Base-by-base conservation (phyloP, 169 alveolate species). In the Eimeria maxima region DNA sequence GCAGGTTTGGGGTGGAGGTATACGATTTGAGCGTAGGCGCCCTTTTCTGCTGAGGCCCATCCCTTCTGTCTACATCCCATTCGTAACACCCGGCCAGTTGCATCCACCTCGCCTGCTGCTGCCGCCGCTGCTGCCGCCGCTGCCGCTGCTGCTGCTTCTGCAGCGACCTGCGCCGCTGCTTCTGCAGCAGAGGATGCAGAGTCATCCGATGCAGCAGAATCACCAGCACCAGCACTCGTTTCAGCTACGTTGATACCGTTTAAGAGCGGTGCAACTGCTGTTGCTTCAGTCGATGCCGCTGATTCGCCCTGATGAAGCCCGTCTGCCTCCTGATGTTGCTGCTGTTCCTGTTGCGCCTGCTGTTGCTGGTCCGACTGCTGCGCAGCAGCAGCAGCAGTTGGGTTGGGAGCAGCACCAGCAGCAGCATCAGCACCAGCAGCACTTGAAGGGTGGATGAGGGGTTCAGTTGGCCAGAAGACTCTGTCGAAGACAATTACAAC, bases 1-100 rank as follows among this genome's bases (percentile, higher is more conserved):
- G 78, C 93, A 18, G 96, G 96, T 33, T 94, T 94, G n/a, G 96
- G 96, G 73, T 94, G 96, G 1, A 94, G 55, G 93, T 76, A 84
- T 14, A 94, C 90, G 78, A 94, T 81, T 50, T 94, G 96, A 42
- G 96, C 89, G 53, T 81, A 81, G 4, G 78, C 81, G 22, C 96
- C 96, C 33, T 81, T 74, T 29, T 76, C 90, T 38, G 44, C 29
- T 14, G 96, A 78, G 27, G 96, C 94, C 94, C 94, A 94, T 10
- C 96, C 96, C 8, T 63, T 45, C 53, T 94, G 96, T 53, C 95
- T 33, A 27, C 83, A 73, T 8, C 63, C 86, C 86, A 63, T 63
- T 4, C 78, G 76, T 65, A 33, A 7, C 63, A 33, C n/a, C 27
- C 93, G 65, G 53, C 83, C 63, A 3, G 20, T 18, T 0, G 45